phyloP scores from a whole-genome alignment of 2,329 filamentous ascomycete genomes.

The Venturia carpophila region DNA sequence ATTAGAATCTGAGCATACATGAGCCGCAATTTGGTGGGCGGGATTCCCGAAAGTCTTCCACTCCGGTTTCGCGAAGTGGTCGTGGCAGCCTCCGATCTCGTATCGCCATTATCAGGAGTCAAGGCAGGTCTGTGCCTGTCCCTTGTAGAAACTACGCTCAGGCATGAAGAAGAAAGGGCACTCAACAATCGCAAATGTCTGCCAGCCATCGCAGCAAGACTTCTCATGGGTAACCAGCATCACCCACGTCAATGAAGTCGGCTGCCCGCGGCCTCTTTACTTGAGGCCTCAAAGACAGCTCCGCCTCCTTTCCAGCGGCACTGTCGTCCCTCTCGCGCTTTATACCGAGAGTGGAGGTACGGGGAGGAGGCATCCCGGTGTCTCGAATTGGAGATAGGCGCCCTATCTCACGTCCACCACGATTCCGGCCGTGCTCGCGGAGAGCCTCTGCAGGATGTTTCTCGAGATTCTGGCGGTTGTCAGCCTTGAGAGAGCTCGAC shows the following conservation, averaged over 20 bases:
- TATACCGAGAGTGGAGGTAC: neutral
- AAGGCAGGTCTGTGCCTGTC: neutral
- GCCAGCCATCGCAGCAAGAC: neutral
- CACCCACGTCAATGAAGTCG: constrained; percentile 6
- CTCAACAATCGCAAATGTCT: neutral
- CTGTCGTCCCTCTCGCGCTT: neutral
- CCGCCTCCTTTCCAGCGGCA: neutral
- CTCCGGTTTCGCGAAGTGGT: neutral
- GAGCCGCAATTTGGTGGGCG: neutral
- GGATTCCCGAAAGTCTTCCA: neutral
- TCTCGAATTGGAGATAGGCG: constrained; percentile 4
- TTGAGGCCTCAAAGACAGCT: neutral
- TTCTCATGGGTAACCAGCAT: constrained; percentile 2
- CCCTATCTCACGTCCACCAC: neutral
- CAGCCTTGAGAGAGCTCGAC: neutral
- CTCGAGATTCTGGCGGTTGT: constrained; percentile 9
- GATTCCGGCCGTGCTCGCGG: neutral
- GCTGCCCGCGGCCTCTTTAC: constrained; percentile 4
- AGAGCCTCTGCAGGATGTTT: constrained; percentile 11
- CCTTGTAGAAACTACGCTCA: neutral
- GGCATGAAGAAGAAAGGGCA: neutral
- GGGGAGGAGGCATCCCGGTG: neutral
- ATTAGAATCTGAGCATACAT: neutral
- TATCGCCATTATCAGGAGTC: neutral
- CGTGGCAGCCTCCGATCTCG: neutral